A percentile compares a stretch with the other conserved stretches of the same genome.
These are phyloP conservation scores for Alternaria gaisen DNA, from an alignment of 2,329 filamentous ascomycete species.

Conservation along the genomic window DNA sequence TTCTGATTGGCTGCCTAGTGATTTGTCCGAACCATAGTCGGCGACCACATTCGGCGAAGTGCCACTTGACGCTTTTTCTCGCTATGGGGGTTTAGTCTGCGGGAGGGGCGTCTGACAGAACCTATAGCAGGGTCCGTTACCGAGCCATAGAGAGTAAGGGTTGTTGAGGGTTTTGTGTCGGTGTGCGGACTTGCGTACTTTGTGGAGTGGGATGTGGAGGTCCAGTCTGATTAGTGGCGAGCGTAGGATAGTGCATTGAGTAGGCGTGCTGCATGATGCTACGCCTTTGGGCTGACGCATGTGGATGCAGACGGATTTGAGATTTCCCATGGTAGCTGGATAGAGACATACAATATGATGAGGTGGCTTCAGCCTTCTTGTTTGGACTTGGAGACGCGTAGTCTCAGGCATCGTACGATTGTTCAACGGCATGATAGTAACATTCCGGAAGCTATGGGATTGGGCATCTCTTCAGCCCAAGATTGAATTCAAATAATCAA, in stretches of 20 bases:
- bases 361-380: neutral
- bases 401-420: neutral
- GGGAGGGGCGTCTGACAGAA: constrained; percentile 21
- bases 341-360: neutral
- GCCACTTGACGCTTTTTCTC: constrained; percentile 3
- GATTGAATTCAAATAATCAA: neutral
- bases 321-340: neutral
- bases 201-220: neutral
- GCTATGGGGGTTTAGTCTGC: constrained; percentile 7
- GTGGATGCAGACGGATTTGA: constrained; percentile 4
- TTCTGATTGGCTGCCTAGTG: constrained; percentile 8
- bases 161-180: constrained; percentile 4
- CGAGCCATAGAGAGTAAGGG: neutral
- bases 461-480: neutral
- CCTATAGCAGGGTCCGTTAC: constrained; percentile 17
- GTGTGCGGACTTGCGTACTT: constrained; percentile 1
- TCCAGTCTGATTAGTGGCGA: neutral
- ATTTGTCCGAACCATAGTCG: constrained; percentile 27
- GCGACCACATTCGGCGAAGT: constrained; percentile 30
- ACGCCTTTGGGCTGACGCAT: neutral
- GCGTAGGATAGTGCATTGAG: neutral
- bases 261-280: neutral
- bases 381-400: neutral
- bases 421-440: neutral
- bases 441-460: neutral